These are phyloP conservation scores for Amphibolis antarctica DNA, from an alignment of 106 monocot species.

Conservation along the genomic window DNA sequence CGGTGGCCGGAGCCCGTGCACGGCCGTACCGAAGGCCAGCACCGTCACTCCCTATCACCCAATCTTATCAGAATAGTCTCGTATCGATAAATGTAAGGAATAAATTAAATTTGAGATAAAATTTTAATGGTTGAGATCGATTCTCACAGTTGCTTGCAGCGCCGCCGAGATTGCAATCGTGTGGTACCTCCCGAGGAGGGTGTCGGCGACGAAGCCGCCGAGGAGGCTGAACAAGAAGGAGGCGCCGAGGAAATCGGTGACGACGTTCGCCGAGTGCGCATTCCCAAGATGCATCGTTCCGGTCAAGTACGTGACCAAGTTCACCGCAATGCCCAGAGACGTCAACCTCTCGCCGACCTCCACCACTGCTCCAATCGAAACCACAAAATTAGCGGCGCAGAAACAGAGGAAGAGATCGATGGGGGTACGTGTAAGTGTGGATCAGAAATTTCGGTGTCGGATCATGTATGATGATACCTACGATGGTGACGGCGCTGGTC, in stretches of 20 bases:
- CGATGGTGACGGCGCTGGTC: too few species aligned
- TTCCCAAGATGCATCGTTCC: conserved; percentile 69
- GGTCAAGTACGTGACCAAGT: conserved; percentile 60
- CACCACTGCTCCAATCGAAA: conserved; percentile 29
- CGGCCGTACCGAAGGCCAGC: conserved; percentile 50
- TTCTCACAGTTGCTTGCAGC: conserved; percentile 37
- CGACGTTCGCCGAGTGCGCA: conserved; percentile 50
- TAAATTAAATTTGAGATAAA: too few species aligned
- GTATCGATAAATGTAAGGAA: too few species aligned
- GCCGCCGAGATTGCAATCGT: conserved; percentile 45
- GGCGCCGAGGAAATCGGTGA: conserved; percentile 66
- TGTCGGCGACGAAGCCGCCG: too few species aligned
- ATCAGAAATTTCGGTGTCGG: too few species aligned
- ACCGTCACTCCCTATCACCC: conserved; percentile 37
- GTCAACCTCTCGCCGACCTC: conserved; percentile 63
- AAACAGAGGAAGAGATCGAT: too few species aligned
- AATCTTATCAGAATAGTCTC: too few species aligned
- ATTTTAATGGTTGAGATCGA: not conserved
- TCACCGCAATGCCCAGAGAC: conserved; percentile 64
- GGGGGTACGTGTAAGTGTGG: too few species aligned
- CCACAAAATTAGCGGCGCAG: too few species aligned
- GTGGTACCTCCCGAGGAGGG: conserved; percentile 58
- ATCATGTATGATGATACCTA: too few species aligned
- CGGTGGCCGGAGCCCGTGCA: conserved; percentile 42
- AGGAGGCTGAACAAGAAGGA: conserved; percentile 75